Conservation (phyloP, 1,139 yeast genomes). For the Blastobotrys capitulatus region DNA sequence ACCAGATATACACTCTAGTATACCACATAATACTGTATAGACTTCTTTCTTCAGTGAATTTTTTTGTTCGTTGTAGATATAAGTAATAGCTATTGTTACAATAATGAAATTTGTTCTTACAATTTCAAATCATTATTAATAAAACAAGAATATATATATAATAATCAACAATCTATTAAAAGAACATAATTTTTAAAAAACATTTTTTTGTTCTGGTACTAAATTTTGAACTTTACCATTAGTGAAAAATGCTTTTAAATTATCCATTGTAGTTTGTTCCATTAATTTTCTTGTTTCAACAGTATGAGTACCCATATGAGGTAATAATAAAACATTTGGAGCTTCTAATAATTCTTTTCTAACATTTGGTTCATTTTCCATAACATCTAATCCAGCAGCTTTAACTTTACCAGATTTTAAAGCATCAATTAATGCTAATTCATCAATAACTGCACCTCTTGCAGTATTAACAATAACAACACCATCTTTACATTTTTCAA, state of each 20-base stretch:
- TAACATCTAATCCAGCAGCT: slow-evolving; percentile 58
- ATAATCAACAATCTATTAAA: not conserved
- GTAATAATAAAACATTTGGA: slow-evolving; percentile 50
- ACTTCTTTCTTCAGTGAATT: too few species aligned
- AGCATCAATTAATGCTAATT: slow-evolving; percentile 52
- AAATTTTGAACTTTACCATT: slow-evolving; percentile 55
- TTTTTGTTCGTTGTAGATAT: too few species aligned
- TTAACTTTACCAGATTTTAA: slow-evolving; percentile 67
- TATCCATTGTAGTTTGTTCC: slow-evolving; percentile 51
- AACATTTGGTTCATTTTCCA: slow-evolving; percentile 68
- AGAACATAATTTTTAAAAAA: not conserved
- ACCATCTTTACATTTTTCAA: slow-evolving; percentile 61
- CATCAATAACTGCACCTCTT: slow-evolving; percentile 71
- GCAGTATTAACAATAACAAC: slow-evolving; percentile 61
- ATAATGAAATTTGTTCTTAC: too few species aligned
- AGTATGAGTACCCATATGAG: slow-evolving; percentile 65
- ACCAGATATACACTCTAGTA: too few species aligned
- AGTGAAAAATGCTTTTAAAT: slow-evolving; percentile 39
- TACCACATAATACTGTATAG: too few species aligned
- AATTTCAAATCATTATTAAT: too few species aligned
- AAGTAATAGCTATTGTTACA: too few species aligned
- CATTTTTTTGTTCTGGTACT: slow-evolving; percentile 34
- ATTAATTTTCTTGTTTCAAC: slow-evolving; percentile 50
- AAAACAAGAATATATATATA: too few species aligned
- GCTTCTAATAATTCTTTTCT: slow-evolving; percentile 33